These are phyloP conservation scores for Nepenthes mirabilis DNA, from an alignment of 148 eudicot genomes.

Conservation along the genomic window DNA sequence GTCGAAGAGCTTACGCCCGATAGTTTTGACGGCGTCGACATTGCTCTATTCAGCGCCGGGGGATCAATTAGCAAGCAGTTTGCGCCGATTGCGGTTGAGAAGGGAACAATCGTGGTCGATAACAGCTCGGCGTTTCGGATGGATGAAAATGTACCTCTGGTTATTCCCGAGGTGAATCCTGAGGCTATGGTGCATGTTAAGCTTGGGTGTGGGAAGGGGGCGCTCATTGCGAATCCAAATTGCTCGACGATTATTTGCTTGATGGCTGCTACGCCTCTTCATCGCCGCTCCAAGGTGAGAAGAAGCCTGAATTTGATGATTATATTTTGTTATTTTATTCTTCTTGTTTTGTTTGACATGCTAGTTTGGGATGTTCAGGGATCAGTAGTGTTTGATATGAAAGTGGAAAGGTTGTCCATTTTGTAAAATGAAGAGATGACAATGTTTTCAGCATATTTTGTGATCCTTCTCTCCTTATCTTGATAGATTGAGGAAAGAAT, in stretches of 20 bases:
- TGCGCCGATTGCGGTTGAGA: conserved; percentile 67
- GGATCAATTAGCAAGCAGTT: conserved; percentile 73
- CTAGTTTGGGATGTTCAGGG: too few species aligned
- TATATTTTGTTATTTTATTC: too few species aligned
- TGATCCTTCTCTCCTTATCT: too few species aligned
- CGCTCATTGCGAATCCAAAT: conserved; percentile 88
- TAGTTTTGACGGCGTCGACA: conserved; percentile 66
- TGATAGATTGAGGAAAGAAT: too few species aligned
- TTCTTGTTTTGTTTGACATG: too few species aligned
- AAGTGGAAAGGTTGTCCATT: too few species aligned
- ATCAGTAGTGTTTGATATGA: too few species aligned
- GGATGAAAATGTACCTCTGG: conserved; percentile 77
- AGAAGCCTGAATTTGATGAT: background rate
- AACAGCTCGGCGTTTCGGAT: conserved; percentile 93
- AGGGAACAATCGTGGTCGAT: conserved; percentile 80
- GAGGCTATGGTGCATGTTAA: conserved; percentile 64
- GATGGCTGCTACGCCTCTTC: conserved; percentile 98
- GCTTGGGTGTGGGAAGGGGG: conserved; percentile 60
- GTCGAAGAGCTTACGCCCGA: conserved; percentile 52
- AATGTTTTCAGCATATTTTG: too few species aligned
- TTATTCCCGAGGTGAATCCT: conserved; percentile 91
- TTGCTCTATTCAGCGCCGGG: conserved; percentile 86
- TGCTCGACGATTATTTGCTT: conserved; percentile 94
- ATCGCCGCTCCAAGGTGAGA: conserved; percentile 75
- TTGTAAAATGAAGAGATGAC: too few species aligned